Conservation (phyloP, 495 filamentous ascomycete genomes). For the Eremomyces bilateralis region DNA sequence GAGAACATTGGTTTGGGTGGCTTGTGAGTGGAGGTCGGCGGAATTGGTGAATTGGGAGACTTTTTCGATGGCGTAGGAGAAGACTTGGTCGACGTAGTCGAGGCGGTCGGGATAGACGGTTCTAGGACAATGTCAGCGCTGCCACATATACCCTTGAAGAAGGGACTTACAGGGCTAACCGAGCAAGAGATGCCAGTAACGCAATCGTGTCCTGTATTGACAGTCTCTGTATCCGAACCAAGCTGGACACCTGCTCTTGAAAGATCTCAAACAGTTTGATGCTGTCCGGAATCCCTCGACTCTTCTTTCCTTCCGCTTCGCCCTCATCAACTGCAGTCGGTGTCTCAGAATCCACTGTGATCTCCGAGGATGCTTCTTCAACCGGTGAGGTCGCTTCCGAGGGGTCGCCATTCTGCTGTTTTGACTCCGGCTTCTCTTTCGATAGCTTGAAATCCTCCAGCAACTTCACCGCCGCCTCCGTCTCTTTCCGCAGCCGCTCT, state of each 20-base stretch:
- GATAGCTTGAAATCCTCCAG: constrained; percentile 55
- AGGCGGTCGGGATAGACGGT: constrained; percentile 85
- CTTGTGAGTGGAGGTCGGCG: constrained; percentile 73
- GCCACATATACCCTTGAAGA: not conserved
- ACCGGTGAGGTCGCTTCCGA: constrained; percentile 3
- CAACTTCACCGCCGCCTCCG: constrained; percentile 56
- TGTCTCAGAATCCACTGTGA: too few species aligned
- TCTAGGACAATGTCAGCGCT: constrained; percentile 12
- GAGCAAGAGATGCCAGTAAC: constrained; percentile 72
- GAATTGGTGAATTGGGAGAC: constrained; percentile 79
- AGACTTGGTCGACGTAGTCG: constrained; percentile 88
- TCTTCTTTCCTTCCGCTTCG: constrained; percentile 28
- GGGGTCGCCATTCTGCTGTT: constrained; percentile 25
- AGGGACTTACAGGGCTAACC: constrained; percentile 49
- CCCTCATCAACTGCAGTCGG: constrained; percentile 15
- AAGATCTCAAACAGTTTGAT: constrained; percentile 93
- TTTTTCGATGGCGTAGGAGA: constrained; percentile 74
- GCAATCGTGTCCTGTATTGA: constrained; percentile 91
- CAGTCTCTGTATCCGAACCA: constrained; percentile 75
- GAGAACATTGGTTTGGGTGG: constrained; percentile 71
- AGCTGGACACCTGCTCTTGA: constrained; percentile 82
- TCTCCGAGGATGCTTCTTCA: constrained; percentile 9
- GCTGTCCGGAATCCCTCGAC: constrained; percentile 52
- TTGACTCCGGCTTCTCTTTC: constrained; percentile 23
- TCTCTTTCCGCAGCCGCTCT: constrained; percentile 51